These are phyloP conservation scores for Chlorociboria aeruginascens DNA, from an alignment of 495 filamentous ascomycete genomes.

Conservation along the genomic window DNA sequence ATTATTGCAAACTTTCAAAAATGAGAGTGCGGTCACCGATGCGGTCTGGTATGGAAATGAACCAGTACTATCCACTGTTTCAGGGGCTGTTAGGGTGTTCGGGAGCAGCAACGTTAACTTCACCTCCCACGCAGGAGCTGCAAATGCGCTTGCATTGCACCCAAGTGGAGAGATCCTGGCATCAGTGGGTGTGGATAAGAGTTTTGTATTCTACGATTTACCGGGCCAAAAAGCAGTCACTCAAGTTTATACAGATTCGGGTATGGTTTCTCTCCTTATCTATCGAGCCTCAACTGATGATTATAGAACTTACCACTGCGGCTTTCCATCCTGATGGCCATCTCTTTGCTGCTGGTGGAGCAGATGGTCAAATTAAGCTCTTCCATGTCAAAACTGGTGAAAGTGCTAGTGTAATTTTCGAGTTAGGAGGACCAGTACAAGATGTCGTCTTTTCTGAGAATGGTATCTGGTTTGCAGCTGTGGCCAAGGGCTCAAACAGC, in stretches of 20 bases:
- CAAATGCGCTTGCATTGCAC: conserved; percentile 67
- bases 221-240: conserved; percentile 48
- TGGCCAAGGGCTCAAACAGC: conserved; percentile 55
- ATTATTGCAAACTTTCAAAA: conserved; percentile 53
- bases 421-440: conserved; percentile 52
- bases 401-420: conserved; percentile 53
- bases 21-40: conserved; percentile 61
- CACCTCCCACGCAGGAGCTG: conserved; percentile 66
- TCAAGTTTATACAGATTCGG: conserved; percentile 68
- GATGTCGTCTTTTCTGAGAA: conserved; percentile 88
- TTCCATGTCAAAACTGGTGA: conserved; percentile 69
- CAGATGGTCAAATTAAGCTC: conserved; percentile 66
- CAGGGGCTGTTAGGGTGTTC: conserved; percentile 70
- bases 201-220: conserved; percentile 84
- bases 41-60: conserved; percentile 63
- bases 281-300: background rate
- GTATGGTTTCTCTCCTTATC: conserved; percentile 38
- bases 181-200: conserved; percentile 85
- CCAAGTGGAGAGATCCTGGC: conserved; percentile 76
- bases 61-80: conserved; percentile 60
- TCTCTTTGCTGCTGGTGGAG: conserved; percentile 73
- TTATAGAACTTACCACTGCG: conserved; percentile 58
- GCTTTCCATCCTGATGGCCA: conserved; percentile 94
- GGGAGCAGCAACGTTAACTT: conserved; percentile 54
- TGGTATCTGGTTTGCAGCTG: conserved; percentile 85